Evolutionary conservation across 2,329 filamentous ascomycete genomes (phyloP), one percentile per base, ranked within the genome.

Genomic region (Elsinoe necatrix): DNA sequence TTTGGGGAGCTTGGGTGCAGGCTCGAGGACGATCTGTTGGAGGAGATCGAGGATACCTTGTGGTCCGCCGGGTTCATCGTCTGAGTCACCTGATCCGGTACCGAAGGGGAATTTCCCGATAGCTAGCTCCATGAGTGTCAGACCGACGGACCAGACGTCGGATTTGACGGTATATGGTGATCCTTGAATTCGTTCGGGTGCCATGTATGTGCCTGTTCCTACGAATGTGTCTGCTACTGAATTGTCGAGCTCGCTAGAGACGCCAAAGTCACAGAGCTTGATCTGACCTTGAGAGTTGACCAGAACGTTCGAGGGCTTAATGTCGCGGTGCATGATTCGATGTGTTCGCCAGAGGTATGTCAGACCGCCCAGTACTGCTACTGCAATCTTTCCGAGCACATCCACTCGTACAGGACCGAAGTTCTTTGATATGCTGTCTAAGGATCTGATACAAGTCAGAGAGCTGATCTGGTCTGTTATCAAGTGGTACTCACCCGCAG

Each of bases 201-300:
- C 93, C 93, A 98, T 98, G 77, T 98, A 98, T 57, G 93, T 98
- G 35, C 93, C 96, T 1, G 93, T 98, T 55, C 93, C 93, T 34
- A 98, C 93, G 66, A 98, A 98, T 0, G 93, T 98, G 68, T 97
- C 92, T 54, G 93, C 93, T 62, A 98, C 90, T 3, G 93, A 97
- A 74, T 97, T 97, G 70, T 97, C 90, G 14, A 96, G 82, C 72
- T 98, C 93, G 63, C 91, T 93, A 3, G 92, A 96, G n/a, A 98
- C 93, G 64, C 93, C 93, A 69, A 98, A 98, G 71, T 98, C 93
- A 73, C 92, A 97, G 4, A 98, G 81, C 74, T 98, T 98, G 78
- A 98, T 97, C 63, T 86, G 83, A 11, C 93, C 93, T 56, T 85
- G 83, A 16, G 91, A 96, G 76, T 97, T 97, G 67, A 97, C 88